These are phyloP conservation scores for Diaporthe vexans DNA, from an alignment of 2,329 filamentous ascomycete genomes.

Conservation along the genomic window DNA sequence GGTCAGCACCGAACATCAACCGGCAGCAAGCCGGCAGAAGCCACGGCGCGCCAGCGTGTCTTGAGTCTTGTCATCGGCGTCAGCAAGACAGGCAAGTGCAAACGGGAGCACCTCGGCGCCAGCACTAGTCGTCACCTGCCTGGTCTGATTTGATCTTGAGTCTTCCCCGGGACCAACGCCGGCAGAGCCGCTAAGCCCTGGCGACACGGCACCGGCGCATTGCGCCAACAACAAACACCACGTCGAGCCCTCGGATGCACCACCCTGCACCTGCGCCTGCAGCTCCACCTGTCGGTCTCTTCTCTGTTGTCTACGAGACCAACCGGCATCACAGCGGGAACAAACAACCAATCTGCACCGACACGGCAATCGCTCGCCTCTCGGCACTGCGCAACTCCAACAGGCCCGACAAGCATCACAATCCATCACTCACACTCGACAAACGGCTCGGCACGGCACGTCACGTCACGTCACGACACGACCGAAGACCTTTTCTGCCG, in stretches of 20 bases:
- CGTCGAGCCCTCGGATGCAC: background rate
- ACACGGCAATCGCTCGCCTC: background rate
- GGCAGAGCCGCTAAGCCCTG: background rate
- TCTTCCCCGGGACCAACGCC: background rate
- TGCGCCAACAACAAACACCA: background rate
- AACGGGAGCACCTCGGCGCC: background rate
- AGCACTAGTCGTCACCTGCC: conserved; percentile 19
- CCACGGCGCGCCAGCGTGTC: background rate
- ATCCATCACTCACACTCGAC: too few species aligned
- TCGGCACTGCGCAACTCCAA: background rate
- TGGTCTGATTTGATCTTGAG: background rate
- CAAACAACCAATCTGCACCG: background rate
- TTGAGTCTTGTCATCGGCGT: background rate
- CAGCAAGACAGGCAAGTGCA: conserved; percentile 1
- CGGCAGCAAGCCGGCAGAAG: conserved; percentile 9
- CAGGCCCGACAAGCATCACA: background rate
- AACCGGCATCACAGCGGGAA: too few species aligned
- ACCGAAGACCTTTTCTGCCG: conserved; percentile 1
- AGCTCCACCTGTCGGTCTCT: background rate
- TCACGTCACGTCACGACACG: background rate
- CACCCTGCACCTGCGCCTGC: too few species aligned
- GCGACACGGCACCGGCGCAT: background rate
- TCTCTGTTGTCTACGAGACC: background rate
- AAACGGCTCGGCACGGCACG: background rate
- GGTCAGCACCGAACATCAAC: background rate